Evolutionary conservation across 345 rosid species (phyloP), one percentile per base, ranked within the genome.

Genomic region (Lepidium aucheri): DNA sequence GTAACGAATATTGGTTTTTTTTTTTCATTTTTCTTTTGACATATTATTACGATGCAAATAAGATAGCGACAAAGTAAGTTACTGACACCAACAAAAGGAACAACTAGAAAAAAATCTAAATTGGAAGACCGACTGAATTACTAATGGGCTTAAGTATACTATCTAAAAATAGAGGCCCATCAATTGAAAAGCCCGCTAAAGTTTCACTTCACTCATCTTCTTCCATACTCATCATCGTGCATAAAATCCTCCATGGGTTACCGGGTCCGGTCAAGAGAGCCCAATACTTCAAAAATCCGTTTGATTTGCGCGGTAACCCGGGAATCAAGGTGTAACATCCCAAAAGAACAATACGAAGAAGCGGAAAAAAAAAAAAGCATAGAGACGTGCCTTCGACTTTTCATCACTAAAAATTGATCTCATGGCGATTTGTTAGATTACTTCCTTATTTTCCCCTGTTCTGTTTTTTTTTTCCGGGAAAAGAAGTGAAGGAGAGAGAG

Each of bases 271-370:
- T 70, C 44, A 3, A 52, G 13, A 52, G 35, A 56, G 41, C 45
- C 63, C 33, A 12, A n/a, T 2, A 42, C 26, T 40, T 63, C 2
- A 38, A 68, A 69, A 1, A 4, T 6, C 34, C 11, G 30, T 40
- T 69, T 22, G 53, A 35, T 64, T 72, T 86, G 73, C 77, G 85
- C 85, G 89, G 89, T 77, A 81, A 82, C 63, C 86, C 93, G 84
- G 38, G 69, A 77, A 13, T 72, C 3, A 44, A 70, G 91, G 86
- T 8, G 54, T 33, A 30, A 24, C 35, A 8, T 20, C n/a, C 20
- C 68, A 50, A 73, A 22, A 58, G 42, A 12, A 65, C 59, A 49
- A 51, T 34, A 45, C 68, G 61, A 70, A 2, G 16, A 13, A 8
- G 15, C 0, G 35, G 17, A 55, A 44, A 15, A 68, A 1, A 51